Conservation (phyloP, 257 asterid genomes). For the Orobanche coerulescens region DNA sequence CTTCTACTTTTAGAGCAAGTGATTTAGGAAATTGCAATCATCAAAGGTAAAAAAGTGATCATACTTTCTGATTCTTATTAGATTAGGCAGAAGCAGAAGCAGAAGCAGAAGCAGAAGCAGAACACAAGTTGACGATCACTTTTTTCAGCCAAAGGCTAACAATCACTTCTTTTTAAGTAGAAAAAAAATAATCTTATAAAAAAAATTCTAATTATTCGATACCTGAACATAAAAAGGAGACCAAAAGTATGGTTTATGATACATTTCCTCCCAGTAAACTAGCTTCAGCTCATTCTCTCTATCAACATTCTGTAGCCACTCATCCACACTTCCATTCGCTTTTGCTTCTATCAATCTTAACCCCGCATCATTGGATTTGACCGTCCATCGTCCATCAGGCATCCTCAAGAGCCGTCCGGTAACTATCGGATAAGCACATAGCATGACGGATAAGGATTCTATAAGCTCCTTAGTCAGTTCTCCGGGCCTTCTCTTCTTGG, state of each 20-base stretch:
- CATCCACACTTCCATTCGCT: slow-evolving; percentile 34
- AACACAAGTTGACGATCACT: no score
- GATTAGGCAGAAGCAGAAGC: not conserved
- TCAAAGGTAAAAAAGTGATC: no score
- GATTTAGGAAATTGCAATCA: no score
- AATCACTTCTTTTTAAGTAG: no score
- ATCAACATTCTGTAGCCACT: slow-evolving; percentile 48
- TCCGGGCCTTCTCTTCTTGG: slow-evolving; percentile 16
- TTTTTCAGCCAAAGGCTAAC: not conserved
- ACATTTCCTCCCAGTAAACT: slow-evolving; percentile 58
- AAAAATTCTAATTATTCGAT: not conserved
- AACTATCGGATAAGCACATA: slow-evolving; percentile 32
- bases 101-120: no score
- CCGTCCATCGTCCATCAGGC: slow-evolving; percentile 39
- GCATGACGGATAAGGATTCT: slow-evolving; percentile 35
- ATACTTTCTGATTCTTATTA: no score
- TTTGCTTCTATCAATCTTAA: slow-evolving; percentile 46
- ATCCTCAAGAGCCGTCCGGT: slow-evolving; percentile 38
- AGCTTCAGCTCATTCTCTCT: slow-evolving; percentile 55
- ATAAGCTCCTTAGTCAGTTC: slow-evolving; percentile 31
- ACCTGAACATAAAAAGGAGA: slow-evolving; percentile 62
- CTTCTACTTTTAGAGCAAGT: no score
- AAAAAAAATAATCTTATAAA: no score
- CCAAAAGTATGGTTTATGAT: slow-evolving; percentile 47
- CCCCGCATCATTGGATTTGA: slow-evolving; percentile 64